Evolutionary conservation across 1,284 basidiomycete genomes (phyloP), one percentile per base, ranked within the genome.

Genomic region (Microbotryomycetes sp.): DNA sequence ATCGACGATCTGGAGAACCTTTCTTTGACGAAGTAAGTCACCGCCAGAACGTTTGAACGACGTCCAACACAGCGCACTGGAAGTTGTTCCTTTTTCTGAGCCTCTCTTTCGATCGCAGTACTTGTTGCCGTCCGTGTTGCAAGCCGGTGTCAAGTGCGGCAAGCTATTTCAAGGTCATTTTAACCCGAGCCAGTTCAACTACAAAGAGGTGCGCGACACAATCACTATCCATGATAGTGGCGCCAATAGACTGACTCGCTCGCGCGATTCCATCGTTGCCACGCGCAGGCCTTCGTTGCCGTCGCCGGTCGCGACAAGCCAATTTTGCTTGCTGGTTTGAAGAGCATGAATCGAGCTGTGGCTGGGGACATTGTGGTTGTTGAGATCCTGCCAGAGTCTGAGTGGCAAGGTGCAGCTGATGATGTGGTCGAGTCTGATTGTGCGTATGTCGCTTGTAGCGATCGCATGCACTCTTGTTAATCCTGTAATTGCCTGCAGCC

Each of bases 121-220:
- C 75, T 80, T 97, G 12, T 81, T 91, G 0, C 80, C 83, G 30
- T 81, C 86, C 1, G 84, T 83, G 0, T 77, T 97, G 22, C 76
- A 84, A 29, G 89, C 92, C 6, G 94, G 92, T 2, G 80, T 97
- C 58, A 93, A 92, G 75, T 83, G 84, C 9, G 90, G 90, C 0
- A 80, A 87, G 54, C 82, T 93, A 12, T 82, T 92, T 70, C 89
- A 94, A 76, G 96, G 96, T 0, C 86, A 92, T 74, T 99, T 97
- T 79, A 93, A 90, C 72, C 90, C 93, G 4, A 97, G 90, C 71
- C 85, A 87, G 64, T 98, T 91, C 80, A 98, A 98, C 75, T 98
- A 94, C 73, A 81, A 97, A 6, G 92, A 97, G 81, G 88, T 42
- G n/a, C n/a, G n/a, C n/a, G n/a, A n/a, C n/a, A n/a, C n/a, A n/a